Base-by-base conservation (phyloP, 2,329 filamentous ascomycete species). In the Calycina herbarum region DNA sequence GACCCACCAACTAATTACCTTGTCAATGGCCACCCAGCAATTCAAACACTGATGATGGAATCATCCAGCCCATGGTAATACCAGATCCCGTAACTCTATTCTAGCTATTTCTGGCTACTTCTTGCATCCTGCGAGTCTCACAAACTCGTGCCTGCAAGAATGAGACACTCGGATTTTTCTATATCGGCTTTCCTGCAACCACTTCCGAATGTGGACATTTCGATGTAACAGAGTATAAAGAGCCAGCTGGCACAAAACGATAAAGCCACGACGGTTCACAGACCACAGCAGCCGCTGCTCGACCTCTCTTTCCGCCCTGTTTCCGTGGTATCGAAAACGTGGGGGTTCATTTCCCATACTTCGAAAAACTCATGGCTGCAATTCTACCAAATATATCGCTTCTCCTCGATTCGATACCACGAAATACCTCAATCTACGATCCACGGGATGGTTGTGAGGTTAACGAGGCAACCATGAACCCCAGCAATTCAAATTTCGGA, bases 401-500 rank as follows among this genome's bases (percentile, higher is more conserved):
- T 27, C 48, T 51, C 27, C 24, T 20, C 45, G n/a, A 20, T 48
- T 48, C 45, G 2, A 51, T 27, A 13, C 48, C 20, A 27, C n/a
- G 48, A 51, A 51, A 51, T 27, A 24, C 48, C 20, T 51, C 48
- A 24, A 27, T 51, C 20, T 24, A 13, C 38, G 13, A 38, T 38
- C 35, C 35, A 38, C 11, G 35, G 35, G 13, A 40, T 40, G 48
- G 48, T 24, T 51, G n/a, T 20, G 20, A 24, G 20, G 20, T 51
- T 27, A 51, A 51, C 48, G 48, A 51, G 48, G 48, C 48, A 51
- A 51, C 48, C 48, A 51, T 10, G n/a, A 51, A 11, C n/a, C 48
- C 10, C n/a, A 51, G 24, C 48, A 51, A 24, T 24, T 4, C 10
- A n/a, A 24, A 24, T 13, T 24, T 51, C 24, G 48, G 48, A 27